These are phyloP conservation scores for Cucumis hystrix DNA, from an alignment of 306 rosid species.

Conservation along the genomic window DNA sequence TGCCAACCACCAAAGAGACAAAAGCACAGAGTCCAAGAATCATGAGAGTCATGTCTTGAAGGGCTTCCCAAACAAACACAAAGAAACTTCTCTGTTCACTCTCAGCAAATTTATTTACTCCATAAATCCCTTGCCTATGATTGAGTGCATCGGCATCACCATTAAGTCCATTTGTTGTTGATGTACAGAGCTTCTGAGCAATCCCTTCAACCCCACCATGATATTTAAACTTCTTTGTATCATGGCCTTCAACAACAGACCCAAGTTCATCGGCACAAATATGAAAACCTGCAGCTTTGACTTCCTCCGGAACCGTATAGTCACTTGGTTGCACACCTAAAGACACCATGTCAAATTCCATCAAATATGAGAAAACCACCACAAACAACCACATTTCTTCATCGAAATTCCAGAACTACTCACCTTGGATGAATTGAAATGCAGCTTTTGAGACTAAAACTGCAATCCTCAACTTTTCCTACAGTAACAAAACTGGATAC, in stretches of 20 bases:
- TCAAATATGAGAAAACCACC: not conserved
- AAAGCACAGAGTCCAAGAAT: conserved; percentile 83
- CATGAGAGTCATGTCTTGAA: conserved; percentile 96
- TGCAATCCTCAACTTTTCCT: conserved; percentile 75
- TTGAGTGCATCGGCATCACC: conserved; percentile 22
- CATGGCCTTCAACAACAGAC: conserved; percentile 75
- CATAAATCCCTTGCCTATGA: conserved; percentile 46
- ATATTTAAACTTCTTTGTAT: conserved; percentile 51
- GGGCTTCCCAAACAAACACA: conserved; percentile 95
- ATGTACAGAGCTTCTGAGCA: conserved; percentile 60
- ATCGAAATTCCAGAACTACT: conserved; percentile 10
- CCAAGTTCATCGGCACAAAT: conserved; percentile 87
- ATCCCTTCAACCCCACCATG: conserved; percentile 64
- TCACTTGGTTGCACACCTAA: conserved; percentile 60
- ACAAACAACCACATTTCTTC: not conserved
- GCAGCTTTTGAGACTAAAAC: conserved; percentile 93
- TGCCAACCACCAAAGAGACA: conserved; percentile 71
- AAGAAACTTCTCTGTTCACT: conserved; percentile 52
- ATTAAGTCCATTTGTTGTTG: conserved; percentile 39
- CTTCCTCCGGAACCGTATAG: conserved; percentile 58
- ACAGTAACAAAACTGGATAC: conserved; percentile 8
- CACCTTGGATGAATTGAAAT: conserved; percentile 60
- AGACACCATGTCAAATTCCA: conserved; percentile 11
- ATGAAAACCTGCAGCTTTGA: conserved; percentile 62
- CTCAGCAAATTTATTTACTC: conserved; percentile 76